Base-by-base conservation (phyloP, 495 filamentous ascomycete species). In the Glarea lozoyensis region DNA sequence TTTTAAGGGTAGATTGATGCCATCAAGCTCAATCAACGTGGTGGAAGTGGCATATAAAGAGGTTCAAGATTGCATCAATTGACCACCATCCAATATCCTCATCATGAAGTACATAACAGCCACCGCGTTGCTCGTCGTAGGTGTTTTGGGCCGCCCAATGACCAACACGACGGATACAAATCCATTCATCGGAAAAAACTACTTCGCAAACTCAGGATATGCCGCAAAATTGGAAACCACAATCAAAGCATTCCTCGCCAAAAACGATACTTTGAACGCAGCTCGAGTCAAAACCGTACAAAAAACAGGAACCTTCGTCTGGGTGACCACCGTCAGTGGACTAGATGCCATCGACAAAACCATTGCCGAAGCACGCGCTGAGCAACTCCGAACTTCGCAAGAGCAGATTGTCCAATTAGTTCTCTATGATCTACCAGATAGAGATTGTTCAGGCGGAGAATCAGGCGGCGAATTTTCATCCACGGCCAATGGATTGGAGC, bases 371-470 rank as follows among this genome's bases (percentile, higher is more conserved):
- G 73, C 66, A 10, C 69, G 70, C 23, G 61, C 62, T 6, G 64
- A 55, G 33, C 69, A 71, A 15, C 57, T 58, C 1, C 56, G 59
- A 34, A 64, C 65, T 0, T 64, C 64, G n/a, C 65, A 61, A 47
- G 60, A 62, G 49, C 61, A 67, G 42, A 57, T 67, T 40, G 49
- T 69, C 5, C 59, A 64, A 1, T 67, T 79, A 45, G 78, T 86
- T 54, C 72, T 85, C 52, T 86, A 86, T 60, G 77, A 86, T 59
- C 63, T 86, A 30, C 82, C 81, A 27, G 80, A 81, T 47, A 80
- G 82, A 64, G 82, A 86, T 55, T 86, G 82, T 58, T 78, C 82
- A 20, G 82, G 81, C 39, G 70, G 76, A 61, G 79, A 79, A 25
- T 85, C 81, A 50, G 84, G 83, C 60, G 82, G 82, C 50, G 82